These are phyloP conservation scores for Codiaeum variegatum DNA, from an alignment of 441 rosid genomes.

Conservation along the genomic window DNA sequence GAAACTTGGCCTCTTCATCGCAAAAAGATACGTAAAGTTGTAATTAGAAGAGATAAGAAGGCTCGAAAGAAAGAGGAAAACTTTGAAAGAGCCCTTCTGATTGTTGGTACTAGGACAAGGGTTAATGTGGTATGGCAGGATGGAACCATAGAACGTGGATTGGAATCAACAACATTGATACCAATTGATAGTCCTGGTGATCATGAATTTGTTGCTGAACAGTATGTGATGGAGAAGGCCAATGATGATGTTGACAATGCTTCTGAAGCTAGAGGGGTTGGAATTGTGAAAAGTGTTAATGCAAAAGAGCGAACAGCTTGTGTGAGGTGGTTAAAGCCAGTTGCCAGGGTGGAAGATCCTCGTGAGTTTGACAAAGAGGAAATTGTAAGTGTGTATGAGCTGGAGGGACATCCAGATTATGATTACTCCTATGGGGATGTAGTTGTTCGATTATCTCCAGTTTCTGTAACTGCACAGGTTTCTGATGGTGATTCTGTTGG, in stretches of 20 bases:
- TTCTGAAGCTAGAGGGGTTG: conserved; percentile 67
- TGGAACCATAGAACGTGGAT: conserved; percentile 52
- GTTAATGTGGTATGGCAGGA: conserved; percentile 96
- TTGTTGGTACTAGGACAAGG: conserved; percentile 58
- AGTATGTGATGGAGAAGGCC: conserved; percentile 88
- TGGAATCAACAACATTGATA: conserved; percentile 58
- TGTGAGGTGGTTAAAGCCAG: conserved; percentile 85
- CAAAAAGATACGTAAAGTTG: conserved; percentile 83
- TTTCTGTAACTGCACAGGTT: conserved; percentile 39
- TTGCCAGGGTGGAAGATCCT: conserved; percentile 65
- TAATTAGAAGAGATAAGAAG: conserved; percentile 77
- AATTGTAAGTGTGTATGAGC: conserved; percentile 91
- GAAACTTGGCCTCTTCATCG: conserved; percentile 85
- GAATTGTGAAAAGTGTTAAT: conserved; percentile 83
- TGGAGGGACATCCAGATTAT: conserved; percentile 94
- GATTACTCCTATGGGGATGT: conserved; percentile 95
- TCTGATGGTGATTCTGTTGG: conserved; percentile 31
- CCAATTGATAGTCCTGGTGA: conserved; percentile 97
- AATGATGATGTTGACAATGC: conserved; percentile 62
- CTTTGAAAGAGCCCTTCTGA: conserved; percentile 76
- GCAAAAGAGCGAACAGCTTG: conserved; percentile 92
- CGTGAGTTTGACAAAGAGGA: conserved; percentile 85
- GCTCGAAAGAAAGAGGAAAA: conserved; percentile 76
- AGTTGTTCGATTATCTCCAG: conserved; percentile 79
- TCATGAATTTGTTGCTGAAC: conserved; percentile 92